Evolutionary conservation across 164 flowering plant species (phyloP).

Genomic region (Kingdonia uniflora): DNA sequence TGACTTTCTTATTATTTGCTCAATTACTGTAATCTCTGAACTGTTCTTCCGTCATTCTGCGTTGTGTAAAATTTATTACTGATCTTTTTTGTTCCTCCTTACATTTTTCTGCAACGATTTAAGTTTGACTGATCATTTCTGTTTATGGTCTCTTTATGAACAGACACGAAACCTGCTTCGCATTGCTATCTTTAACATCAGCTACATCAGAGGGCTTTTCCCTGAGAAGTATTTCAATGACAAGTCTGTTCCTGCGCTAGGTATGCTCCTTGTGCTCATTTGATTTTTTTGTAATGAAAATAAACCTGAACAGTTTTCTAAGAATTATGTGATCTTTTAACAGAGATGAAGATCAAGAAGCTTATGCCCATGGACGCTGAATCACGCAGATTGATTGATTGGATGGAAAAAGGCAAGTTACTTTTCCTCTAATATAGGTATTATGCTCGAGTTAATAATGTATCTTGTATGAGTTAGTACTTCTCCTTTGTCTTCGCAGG

Average conservation of each 20-base stretch:
- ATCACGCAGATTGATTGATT: conserved; percentile 83
- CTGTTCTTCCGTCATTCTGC: too few relatives aligned
- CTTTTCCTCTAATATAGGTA: background rate
- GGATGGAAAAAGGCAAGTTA: conserved; percentile 89
- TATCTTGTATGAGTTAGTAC: background rate
- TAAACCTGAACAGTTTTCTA: background rate
- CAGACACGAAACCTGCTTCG: conserved; percentile 92
- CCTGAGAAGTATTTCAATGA: conserved; percentile 93
- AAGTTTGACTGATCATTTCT: background rate
- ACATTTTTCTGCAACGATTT: too few relatives aligned
- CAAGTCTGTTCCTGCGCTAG: conserved; percentile 86
- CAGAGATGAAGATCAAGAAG: conserved; percentile 96
- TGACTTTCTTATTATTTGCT: too few relatives aligned
- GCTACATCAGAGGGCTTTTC: conserved; percentile 91
- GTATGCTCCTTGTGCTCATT: conserved; percentile 23
- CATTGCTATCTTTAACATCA: conserved; percentile 89
- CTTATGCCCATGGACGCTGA: conserved; percentile 93
- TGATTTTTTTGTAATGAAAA: background rate
- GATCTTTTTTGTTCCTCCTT: too few relatives aligned
- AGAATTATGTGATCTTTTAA: background rate
- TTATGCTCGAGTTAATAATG: background rate
- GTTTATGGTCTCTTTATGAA: background rate
- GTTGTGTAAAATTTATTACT: too few relatives aligned
- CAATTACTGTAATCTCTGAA: too few relatives aligned
- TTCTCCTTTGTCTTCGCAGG: conserved; percentile 29